Percentiles rank a stretch among this genome's conserved stretches.
Conservation (phyloP, 495 filamentous ascomycete genomes). For the Hypomontagnella submonticulosa region DNA sequence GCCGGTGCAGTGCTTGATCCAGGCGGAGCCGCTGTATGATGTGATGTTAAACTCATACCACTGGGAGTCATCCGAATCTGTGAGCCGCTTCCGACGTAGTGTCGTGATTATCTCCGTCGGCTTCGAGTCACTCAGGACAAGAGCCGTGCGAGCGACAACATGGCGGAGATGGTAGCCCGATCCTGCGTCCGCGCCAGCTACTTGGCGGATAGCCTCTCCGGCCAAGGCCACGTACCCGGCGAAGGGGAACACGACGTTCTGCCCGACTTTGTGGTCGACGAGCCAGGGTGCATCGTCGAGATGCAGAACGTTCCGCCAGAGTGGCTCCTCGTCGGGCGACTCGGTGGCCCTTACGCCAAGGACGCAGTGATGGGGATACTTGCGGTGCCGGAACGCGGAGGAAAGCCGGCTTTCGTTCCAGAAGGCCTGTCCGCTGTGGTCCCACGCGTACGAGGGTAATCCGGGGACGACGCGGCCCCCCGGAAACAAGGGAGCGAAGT, state of each 20-base stretch:
- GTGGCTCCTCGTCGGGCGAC: constrained; percentile 49
- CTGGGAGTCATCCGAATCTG: constrained; percentile 48
- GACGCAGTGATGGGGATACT: constrained; percentile 56
- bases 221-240: constrained; percentile 60
- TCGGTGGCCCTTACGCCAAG: constrained; percentile 55
- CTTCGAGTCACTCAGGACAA: constrained; percentile 51
- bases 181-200: constrained; percentile 34
- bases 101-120: constrained; percentile 56
- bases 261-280: constrained; percentile 55
- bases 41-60: constrained; percentile 61
- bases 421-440: constrained; percentile 43
- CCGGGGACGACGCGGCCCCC: constrained; percentile 48
- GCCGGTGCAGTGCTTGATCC: constrained; percentile 58
- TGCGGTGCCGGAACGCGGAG: constrained; percentile 53
- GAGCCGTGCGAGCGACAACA: constrained; percentile 47
- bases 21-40: constrained; percentile 50
- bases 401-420: constrained; percentile 60
- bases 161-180: constrained; percentile 50
- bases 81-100: constrained; percentile 49
- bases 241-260: constrained; percentile 57
- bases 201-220: constrained; percentile 56
- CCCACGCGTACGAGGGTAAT: constrained; percentile 58
- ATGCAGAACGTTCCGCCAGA: constrained; percentile 59
- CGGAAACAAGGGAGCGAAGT: constrained; percentile 40
- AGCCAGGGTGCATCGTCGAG: constrained; percentile 60